Evolutionary conservation across 2,329 filamentous ascomycete species (phyloP).

Genomic region (Cladophialophora carrionii): DNA sequence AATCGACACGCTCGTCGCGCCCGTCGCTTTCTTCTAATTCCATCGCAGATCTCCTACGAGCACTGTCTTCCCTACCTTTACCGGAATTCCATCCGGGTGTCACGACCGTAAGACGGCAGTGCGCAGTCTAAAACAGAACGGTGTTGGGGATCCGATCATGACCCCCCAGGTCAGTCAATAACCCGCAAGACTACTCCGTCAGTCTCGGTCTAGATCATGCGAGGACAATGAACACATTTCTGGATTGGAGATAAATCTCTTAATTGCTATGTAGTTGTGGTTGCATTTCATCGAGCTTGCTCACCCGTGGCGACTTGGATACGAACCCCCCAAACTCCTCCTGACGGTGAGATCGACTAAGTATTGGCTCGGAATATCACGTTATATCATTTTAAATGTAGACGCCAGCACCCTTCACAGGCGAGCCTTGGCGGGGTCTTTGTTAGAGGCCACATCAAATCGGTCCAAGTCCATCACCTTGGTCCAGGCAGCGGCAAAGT

Average conservation of each 20-base stretch:
- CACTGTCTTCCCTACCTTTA: not conserved
- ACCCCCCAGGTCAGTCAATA: too few relatives aligned
- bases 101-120: too few relatives aligned
- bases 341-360: not conserved
- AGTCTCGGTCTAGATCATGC: not conserved
- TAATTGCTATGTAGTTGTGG: constrained; percentile 6
- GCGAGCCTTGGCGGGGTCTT: constrained; percentile 16
- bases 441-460: constrained; percentile 55
- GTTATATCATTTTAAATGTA: not conserved
- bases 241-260: not conserved
- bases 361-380: not conserved
- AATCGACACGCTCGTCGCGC: not conserved
- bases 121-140: too few relatives aligned
- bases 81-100: not conserved
- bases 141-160: too few relatives aligned
- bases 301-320: not conserved
- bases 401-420: constrained; percentile 8
- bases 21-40: not conserved
- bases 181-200: too few relatives aligned
- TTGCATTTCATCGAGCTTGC: constrained; percentile 1
- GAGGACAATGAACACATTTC: not conserved
- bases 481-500: constrained; percentile 72
- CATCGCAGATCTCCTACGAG: not conserved
- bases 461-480: constrained; percentile 77
- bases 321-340: not conserved